Evolutionary conservation across 371 early-diverging fungal species (phyloP).

Genomic region (Rhizopus arrhizus): DNA sequence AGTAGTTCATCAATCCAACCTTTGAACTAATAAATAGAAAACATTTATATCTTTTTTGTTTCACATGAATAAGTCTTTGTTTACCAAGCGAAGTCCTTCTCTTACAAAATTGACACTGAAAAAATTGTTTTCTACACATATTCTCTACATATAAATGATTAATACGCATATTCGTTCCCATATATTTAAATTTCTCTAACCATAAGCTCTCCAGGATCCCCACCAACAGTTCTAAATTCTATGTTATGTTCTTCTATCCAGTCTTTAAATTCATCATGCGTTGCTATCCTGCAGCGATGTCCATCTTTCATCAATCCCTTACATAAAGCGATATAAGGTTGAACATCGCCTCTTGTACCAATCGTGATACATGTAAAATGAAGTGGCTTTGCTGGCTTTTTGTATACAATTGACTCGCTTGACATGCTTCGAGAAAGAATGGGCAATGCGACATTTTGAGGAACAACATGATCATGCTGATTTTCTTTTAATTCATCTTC

Average conservation of each 20-base stretch:
- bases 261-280: slow-evolving; percentile 73
- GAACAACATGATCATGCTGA: slow-evolving; percentile 3
- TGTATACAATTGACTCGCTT: slow-evolving; percentile 22
- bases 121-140: slow-evolving; percentile 80
- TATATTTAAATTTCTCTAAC: slow-evolving; percentile 19
- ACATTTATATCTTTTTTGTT: background rate
- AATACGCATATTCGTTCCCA: background rate
- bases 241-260: slow-evolving; percentile 81
- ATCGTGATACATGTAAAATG: slow-evolving; percentile 82
- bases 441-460: slow-evolving; percentile 23
- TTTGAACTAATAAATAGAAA: slow-evolving; percentile 53
- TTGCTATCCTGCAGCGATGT: slow-evolving; percentile 75
- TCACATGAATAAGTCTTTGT: background rate
- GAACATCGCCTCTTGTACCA: slow-evolving; percentile 88
- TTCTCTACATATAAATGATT: slow-evolving; percentile 39
- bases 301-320: slow-evolving; percentile 75
- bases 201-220: slow-evolving; percentile 73
- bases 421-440: slow-evolving; percentile 23
- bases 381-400: slow-evolving; percentile 50
- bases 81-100: slow-evolving; percentile 59
- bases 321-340: slow-evolving; percentile 83
- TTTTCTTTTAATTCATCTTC: slow-evolving; percentile 27
- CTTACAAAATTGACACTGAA: slow-evolving; percentile 73
- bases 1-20: slow-evolving; percentile 79
- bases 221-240: slow-evolving; percentile 73